Conservation (phyloP, 805 yeast species). For the Tetrapisispora pingtungensis region DNA sequence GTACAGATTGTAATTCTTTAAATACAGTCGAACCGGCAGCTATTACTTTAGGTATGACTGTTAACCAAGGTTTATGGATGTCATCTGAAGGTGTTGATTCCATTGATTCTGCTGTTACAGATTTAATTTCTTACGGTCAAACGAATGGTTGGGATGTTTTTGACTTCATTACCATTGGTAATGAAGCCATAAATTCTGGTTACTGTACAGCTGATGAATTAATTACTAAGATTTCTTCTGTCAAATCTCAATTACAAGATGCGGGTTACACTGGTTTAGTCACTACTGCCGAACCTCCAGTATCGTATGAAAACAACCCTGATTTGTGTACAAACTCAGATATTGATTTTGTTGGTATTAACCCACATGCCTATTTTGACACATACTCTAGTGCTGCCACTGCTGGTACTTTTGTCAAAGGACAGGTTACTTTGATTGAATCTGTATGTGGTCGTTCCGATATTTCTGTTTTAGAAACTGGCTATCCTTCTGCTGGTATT, state of each 20-base stretch:
- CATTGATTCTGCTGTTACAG: constrained; percentile 48
- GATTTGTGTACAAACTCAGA: constrained; percentile 56
- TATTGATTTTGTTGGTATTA: constrained; percentile 77
- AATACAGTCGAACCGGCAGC: constrained; percentile 56
- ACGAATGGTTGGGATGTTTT: constrained; percentile 65
- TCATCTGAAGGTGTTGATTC: constrained; percentile 53
- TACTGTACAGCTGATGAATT: constrained; percentile 52
- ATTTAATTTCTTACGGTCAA: constrained; percentile 42
- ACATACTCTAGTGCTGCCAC: constrained; percentile 45
- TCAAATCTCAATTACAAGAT: constrained; percentile 43
- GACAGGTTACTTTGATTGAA: constrained; percentile 48
- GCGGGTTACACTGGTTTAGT: constrained; percentile 74
- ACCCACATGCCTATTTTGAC: constrained; percentile 82
- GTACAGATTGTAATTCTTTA: constrained; percentile 74
- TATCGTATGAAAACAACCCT: constrained; percentile 51
- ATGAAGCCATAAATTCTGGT: constrained; percentile 69
- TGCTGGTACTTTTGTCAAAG: constrained; percentile 61
- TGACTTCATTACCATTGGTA: constrained; percentile 72
- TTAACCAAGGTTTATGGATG: constrained; percentile 88
- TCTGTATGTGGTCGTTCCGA: constrained; percentile 44
- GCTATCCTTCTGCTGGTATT: constrained; percentile 72
- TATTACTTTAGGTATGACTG: constrained; percentile 47
- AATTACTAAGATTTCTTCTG: constrained; percentile 51
- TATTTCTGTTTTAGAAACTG: constrained; percentile 72
- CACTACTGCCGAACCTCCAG: constrained; percentile 90